Evolutionary conservation across 1,284 basidiomycete genomes (phyloP), one percentile per base, ranked within the genome.

Genomic region (Athelia sp.): DNA sequence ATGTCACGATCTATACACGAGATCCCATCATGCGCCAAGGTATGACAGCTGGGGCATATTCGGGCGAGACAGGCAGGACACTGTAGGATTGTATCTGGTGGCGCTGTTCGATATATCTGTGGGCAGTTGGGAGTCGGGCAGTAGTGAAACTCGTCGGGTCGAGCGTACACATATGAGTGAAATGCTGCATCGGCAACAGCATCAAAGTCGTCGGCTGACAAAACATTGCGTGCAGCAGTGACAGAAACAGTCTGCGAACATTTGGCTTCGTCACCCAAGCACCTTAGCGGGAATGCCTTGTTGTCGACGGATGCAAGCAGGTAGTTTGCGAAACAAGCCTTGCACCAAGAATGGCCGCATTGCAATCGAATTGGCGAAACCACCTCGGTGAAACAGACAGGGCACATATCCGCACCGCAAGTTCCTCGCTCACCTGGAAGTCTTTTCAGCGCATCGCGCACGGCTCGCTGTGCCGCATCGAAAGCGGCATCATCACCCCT

Each of bases 41-140:
- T 69, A 50, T 81, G 75, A 57, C 87, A 90, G 43, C 70, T 66
- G 1, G 82, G 68, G 59, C 87, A 90, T 48, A 90, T 84, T 15
- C 79, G 75, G 3, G 75, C 57, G 17, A 88, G 72, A 58, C 87
- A 90, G 3, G 81, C 77, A 1, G 85, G 86, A 45, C 87, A 90
- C 46, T 84, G 83, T 26, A 88, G 62, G 9, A 77, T 68, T 2
- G 75, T 71, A 34, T 75, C 76, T 6, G 66, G 63, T 0, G 76
- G 68, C 1, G 72, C 74, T 2, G 66, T 59, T 29, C 82, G 78
- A 59, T 89, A 90, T 1, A 88, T 70, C 56, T 89, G 84, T 0
- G 71, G 70, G 56, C 87, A 90, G 58, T 89, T 84, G 0, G 87
- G 82, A 0, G 86, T 82, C 0, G 87, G 87, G 62, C 87, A 90